Evolutionary conservation across 2,329 filamentous ascomycete species (phyloP).

Genomic region (Neonectria coccinea): DNA sequence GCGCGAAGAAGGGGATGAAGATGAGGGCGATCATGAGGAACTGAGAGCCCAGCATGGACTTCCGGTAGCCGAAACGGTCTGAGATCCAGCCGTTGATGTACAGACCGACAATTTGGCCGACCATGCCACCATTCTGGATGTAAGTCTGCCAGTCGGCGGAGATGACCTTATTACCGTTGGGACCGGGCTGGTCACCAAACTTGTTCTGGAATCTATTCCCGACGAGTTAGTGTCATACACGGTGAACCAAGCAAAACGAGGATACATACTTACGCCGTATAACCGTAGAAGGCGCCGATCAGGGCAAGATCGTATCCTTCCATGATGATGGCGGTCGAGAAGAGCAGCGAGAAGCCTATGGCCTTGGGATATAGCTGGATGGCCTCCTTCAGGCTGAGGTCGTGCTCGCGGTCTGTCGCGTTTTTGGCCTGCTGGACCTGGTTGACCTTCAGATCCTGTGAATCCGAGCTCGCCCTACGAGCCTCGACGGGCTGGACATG

Average conservation of each 20-base stretch:
- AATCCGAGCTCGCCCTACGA: no score
- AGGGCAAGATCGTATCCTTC: constrained; percentile 56
- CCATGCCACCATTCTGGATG: constrained; percentile 56
- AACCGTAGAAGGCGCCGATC: constrained; percentile 56
- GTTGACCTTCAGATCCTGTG: no score
- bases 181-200: constrained; percentile 55
- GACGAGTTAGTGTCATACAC: background rate
- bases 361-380: constrained; percentile 52
- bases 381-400: background rate
- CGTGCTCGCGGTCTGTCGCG: background rate
- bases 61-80: constrained; percentile 70
- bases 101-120: constrained; percentile 72
- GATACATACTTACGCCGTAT: no score
- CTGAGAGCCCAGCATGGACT: constrained; percentile 67
- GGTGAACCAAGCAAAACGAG: no score
- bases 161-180: constrained; percentile 58
- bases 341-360: constrained; percentile 51
- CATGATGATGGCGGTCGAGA: constrained; percentile 54
- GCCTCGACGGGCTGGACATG: no score
- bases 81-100: constrained; percentile 71
- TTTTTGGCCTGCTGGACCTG: no score
- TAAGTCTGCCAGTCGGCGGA: constrained; percentile 53
- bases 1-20: constrained; percentile 69
- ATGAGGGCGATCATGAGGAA: constrained; percentile 64
- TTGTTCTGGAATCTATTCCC: constrained; percentile 47